A percentile compares a stretch with the other conserved stretches of the same genome.
These are phyloP conservation scores for Blastocystis sp. DNA, from an alignment of 352 stramenopile species.

Conservation along the genomic window DNA sequence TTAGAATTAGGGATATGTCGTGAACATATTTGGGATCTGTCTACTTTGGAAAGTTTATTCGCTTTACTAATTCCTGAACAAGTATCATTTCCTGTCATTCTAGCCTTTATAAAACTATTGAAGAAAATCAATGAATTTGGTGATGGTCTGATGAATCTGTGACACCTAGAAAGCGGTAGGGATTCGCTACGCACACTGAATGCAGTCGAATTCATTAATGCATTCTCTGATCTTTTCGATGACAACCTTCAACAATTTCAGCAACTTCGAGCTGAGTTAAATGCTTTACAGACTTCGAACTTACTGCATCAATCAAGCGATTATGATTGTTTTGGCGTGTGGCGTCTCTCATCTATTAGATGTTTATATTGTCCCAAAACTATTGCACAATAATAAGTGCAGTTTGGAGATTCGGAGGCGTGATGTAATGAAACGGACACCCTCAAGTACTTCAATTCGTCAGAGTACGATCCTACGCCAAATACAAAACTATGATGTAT, in stretches of 20 bases:
- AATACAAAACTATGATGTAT: neutral
- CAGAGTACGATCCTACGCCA: neutral
- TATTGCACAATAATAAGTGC: neutral
- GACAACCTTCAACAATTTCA: neutral
- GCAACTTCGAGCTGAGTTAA: neutral
- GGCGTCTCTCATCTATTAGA: neutral
- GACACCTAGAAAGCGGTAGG: neutral
- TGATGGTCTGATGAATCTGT: neutral
- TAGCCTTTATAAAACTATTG: neutral
- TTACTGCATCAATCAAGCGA: neutral
- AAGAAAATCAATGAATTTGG: neutral
- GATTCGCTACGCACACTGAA: constrained; percentile 1
- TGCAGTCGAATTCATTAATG: neutral
- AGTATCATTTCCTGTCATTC: neutral
- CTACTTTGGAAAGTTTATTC: neutral
- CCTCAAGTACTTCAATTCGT: neutral
- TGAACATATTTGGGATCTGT: neutral
- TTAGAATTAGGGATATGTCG: constrained; percentile 35
- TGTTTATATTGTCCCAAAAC: neutral
- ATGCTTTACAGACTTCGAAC: neutral
- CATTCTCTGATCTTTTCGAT: neutral
- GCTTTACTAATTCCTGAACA: neutral
- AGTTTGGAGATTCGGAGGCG: neutral
- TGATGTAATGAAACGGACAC: neutral
- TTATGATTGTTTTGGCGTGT: neutral